Percentiles rank a stretch among this genome's conserved stretches.
Evolutionary conservation across 805 yeast species (phyloP).

Genomic region (Metschnikowia kofuensis): DNA sequence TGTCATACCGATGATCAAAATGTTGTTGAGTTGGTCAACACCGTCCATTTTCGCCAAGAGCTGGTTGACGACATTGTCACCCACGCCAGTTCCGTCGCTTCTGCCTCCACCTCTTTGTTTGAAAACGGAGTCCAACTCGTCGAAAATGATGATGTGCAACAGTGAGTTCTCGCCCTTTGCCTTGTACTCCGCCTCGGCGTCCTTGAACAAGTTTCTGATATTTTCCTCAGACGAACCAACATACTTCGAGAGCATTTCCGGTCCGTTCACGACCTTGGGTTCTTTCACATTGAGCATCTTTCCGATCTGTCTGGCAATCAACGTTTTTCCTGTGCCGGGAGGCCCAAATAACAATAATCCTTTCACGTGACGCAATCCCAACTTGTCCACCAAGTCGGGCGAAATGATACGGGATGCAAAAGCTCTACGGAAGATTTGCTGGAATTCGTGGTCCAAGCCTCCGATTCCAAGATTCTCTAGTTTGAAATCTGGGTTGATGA

Average conservation of each 20-base stretch:
- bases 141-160: slow-evolving; percentile 93
- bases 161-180: slow-evolving; percentile 91
- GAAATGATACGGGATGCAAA: slow-evolving; percentile 95
- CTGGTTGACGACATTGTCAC: slow-evolving; percentile 97
- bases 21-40: slow-evolving; percentile 94
- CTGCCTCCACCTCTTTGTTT: slow-evolving; percentile 92
- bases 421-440: slow-evolving; percentile 93
- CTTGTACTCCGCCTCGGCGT: slow-evolving; percentile 95
- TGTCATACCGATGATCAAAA: slow-evolving; percentile 96
- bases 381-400: slow-evolving; percentile 84
- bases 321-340: slow-evolving; percentile 98
- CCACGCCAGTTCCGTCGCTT: slow-evolving; percentile 98
- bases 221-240: slow-evolving; percentile 98
- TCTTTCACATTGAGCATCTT: slow-evolving; percentile 94
- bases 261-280: slow-evolving; percentile 97
- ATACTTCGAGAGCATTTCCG: slow-evolving; percentile 91
- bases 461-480: slow-evolving; percentile 98
- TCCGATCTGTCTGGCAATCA: slow-evolving; percentile 96
- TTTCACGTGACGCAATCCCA: slow-evolving; percentile 92
- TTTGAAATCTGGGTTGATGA: slow-evolving; percentile 92
- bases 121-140: slow-evolving; percentile 95
- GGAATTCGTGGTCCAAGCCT: slow-evolving; percentile 91
- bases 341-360: slow-evolving; percentile 94
- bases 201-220: slow-evolving; percentile 91
- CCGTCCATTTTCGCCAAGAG: slow-evolving; percentile 98